These are phyloP conservation scores for Hsuehochloa calcarea DNA, from an alignment of 176 grass and related monocot species.

Conservation along the genomic window DNA sequence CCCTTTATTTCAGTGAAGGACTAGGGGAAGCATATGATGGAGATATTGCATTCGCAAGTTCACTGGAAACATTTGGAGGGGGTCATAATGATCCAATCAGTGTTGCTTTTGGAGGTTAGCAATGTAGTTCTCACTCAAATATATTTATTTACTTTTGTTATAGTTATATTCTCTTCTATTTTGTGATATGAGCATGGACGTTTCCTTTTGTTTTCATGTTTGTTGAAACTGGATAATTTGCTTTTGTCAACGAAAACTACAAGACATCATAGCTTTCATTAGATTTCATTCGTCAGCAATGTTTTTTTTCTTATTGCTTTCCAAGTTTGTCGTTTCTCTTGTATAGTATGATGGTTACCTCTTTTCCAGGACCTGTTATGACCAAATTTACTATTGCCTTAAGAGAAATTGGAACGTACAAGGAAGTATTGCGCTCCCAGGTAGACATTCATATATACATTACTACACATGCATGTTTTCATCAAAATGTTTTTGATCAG, in stretches of 20 bases:
- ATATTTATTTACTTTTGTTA: not conserved
- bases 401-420: slow-evolving; percentile 99
- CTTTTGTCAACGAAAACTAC: not conserved
- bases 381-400: slow-evolving; percentile 99
- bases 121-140: not conserved
- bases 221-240: slow-evolving; percentile 12
- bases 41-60: slow-evolving; percentile 88
- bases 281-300: not conserved
- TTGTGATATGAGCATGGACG: not conserved
- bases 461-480: not conserved
- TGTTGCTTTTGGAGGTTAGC: slow-evolving; percentile 89
- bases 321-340: not conserved
- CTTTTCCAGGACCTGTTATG: slow-evolving; percentile 86
- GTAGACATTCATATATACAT: slow-evolving; percentile 41
- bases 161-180: not conserved
- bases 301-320: not conserved
- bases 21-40: slow-evolving; percentile 93
- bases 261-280: not conserved
- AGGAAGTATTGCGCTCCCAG: slow-evolving; percentile 97
- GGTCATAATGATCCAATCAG: slow-evolving; percentile 94
- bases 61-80: slow-evolving; percentile 87
- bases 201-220: slow-evolving; percentile 4
- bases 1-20: slow-evolving; percentile 61
- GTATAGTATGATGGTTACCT: not conserved
- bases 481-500: not conserved